phyloP scores from a whole-genome alignment of 2,329 filamentous ascomycete species.

The Aspergillus pseudoviridinutans region DNA sequence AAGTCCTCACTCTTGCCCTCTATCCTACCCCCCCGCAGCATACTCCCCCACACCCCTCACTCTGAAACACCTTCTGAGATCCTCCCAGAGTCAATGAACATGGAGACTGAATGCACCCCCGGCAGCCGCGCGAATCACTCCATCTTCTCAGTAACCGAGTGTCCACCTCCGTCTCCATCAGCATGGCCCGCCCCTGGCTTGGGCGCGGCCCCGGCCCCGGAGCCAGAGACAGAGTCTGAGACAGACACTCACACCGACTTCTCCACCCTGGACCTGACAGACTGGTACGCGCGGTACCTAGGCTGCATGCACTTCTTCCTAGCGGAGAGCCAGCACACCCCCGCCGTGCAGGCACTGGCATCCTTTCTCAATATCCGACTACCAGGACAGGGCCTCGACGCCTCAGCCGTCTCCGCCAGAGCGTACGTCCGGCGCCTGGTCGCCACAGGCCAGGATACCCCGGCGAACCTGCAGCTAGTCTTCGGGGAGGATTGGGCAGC shows the following conservation, averaged over 20 bases:
- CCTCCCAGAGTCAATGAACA: slow-evolving; percentile 21
- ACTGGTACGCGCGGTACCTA: slow-evolving; percentile 87
- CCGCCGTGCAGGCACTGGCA: slow-evolving; percentile 76
- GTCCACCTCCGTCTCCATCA: neutral
- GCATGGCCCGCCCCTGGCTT: slow-evolving; percentile 7
- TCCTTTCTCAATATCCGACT: slow-evolving; percentile 89
- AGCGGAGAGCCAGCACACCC: slow-evolving; percentile 77
- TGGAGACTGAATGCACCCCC: slow-evolving; percentile 26
- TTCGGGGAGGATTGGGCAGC: slow-evolving; percentile 83
- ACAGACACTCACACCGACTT: slow-evolving; percentile 23
- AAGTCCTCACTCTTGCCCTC: slow-evolving; percentile 10
- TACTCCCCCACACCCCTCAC: neutral
- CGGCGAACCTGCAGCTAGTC: slow-evolving; percentile 78
- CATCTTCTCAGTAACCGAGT: slow-evolving; percentile 8
- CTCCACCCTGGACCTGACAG: slow-evolving; percentile 61
- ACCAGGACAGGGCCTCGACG: slow-evolving; percentile 51
- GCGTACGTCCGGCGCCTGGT: slow-evolving; percentile 90
- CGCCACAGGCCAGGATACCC: slow-evolving; percentile 88
- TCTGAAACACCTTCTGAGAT: slow-evolving; percentile 45
- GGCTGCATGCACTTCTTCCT: slow-evolving; percentile 85
- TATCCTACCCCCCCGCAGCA: neutral
- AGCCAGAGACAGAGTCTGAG: neutral
- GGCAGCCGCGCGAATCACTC: slow-evolving; percentile 18
- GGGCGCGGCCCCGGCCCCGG: slow-evolving; percentile 2
- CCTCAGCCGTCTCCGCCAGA: slow-evolving; percentile 60